A percentile compares a stretch with the other conserved stretches of the same genome.
These are phyloP conservation scores for Podila minutissima DNA, from an alignment of 192 early-diverging fungal species.

Conservation along the genomic window DNA sequence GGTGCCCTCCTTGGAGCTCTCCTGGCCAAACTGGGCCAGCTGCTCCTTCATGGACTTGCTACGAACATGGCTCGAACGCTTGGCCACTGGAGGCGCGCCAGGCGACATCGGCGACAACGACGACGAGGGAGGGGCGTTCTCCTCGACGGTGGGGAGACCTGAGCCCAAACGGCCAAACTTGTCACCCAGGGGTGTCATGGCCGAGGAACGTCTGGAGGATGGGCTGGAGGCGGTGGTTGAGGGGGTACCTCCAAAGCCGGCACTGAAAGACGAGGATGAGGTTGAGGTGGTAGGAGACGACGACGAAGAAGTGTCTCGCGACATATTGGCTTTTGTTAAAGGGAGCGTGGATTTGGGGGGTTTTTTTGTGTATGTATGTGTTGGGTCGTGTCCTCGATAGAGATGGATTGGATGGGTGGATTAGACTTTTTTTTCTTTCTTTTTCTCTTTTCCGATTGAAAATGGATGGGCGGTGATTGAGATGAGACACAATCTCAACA, in stretches of 20 bases:
- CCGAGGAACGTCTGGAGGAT: conserved; percentile 37
- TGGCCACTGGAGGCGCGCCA: too few species aligned
- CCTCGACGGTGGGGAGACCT: conserved; percentile 44
- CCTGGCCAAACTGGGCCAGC: conserved; percentile 15
- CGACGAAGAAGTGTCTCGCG: conserved; percentile 19
- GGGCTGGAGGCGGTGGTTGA: conserved; percentile 22
- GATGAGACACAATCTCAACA: too few species aligned
- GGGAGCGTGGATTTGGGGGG: too few species aligned
- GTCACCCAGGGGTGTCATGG: conserved; percentile 19
- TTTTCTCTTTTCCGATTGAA: not conserved
- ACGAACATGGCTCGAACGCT: conserved; percentile 13
- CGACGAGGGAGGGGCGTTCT: conserved; percentile 7
- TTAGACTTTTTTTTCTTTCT: not conserved
- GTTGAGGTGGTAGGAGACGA: conserved; percentile 22
- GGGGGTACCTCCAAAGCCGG: conserved; percentile 9
- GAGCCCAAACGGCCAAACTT: conserved; percentile 29
- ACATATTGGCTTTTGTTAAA: not conserved
- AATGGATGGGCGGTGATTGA: not conserved
- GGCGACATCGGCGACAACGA: not conserved
- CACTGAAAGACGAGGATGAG: conserved; percentile 11
- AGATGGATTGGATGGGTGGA: not conserved
- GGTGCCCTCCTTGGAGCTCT: conserved; percentile 30
- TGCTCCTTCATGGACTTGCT: conserved; percentile 48
- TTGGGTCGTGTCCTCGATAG: too few species aligned
- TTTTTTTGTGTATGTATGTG: too few species aligned